These are phyloP conservation scores for Spiromastix sp. DNA, from an alignment of 2,329 filamentous ascomycete genomes.

Conservation along the genomic window DNA sequence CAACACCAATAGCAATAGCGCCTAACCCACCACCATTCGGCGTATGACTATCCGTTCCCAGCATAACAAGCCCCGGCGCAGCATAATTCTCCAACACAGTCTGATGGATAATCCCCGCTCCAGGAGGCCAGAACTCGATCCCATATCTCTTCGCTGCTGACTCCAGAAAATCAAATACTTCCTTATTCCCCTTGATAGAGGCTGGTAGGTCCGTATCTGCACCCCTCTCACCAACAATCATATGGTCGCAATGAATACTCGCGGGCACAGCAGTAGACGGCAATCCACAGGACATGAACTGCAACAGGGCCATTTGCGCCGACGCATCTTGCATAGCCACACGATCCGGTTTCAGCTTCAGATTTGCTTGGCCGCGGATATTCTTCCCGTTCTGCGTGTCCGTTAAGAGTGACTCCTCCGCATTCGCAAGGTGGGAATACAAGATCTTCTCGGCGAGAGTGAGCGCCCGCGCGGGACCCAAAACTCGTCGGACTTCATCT, in stretches of 20 bases:
- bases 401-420: slow-evolving; percentile 75
- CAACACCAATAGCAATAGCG: slow-evolving; percentile 91
- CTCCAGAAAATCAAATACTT: slow-evolving; percentile 96
- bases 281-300: slow-evolving; percentile 96
- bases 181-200: slow-evolving; percentile 84
- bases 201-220: slow-evolving; percentile 75
- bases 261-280: slow-evolving; percentile 85
- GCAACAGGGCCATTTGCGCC: slow-evolving; percentile 93
- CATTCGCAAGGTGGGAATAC: slow-evolving; percentile 86
- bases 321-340: slow-evolving; percentile 99
- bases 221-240: slow-evolving; percentile 92
- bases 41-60: slow-evolving; percentile 94
- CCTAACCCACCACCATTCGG: slow-evolving; percentile 93
- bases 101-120: slow-evolving; percentile 94
- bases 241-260: slow-evolving; percentile 96
- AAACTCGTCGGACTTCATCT: slow-evolving; percentile 60
- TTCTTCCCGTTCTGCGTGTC: slow-evolving; percentile 73
- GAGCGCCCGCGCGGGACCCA: slow-evolving; percentile 54
- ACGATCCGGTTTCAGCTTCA: slow-evolving; percentile 93
- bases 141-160: slow-evolving; percentile 84
- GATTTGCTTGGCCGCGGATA: slow-evolving; percentile 78
- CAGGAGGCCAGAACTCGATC: slow-evolving; percentile 91
- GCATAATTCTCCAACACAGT: slow-evolving; percentile 97
- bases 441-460: slow-evolving; percentile 97
- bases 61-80: slow-evolving; percentile 95